Evolutionary conservation across 2,329 filamentous ascomycete species (phyloP), one percentile per base, ranked within the genome.

Genomic region (Colletotrichum sansevieriae): DNA sequence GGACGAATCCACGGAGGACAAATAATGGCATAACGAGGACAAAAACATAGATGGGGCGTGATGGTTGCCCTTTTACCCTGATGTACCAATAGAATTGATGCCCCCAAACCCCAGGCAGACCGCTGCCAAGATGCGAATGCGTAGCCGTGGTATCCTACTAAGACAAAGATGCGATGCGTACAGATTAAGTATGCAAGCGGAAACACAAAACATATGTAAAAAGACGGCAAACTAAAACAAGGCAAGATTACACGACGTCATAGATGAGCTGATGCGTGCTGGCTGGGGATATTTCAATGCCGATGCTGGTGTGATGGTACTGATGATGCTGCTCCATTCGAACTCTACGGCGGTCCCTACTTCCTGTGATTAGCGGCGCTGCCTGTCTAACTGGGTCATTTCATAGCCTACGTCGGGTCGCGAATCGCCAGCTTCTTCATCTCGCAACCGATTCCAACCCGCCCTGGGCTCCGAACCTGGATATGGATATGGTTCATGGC

Each of bases 1-100:
- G 87, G 88, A 90, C 73, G 92, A 95, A 78, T 89, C 89, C 72
- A 80, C 88, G 13, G 90, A 94, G 77, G 90, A 90, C 72, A 88
- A 88, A 78, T 90, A 84, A 73, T 71, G 66, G 66, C 56, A 69
- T 69, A 63, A 70, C 46, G 56, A 65, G 47, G 37, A 51, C 29
- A 49, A 66, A 68, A 67, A 70, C 57, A 70, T 70, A 68, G 64
- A 68, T 54, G n/a, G 57, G 67, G 54, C 64, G 44, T 63, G 63
- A 59, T 58, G 64, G 20, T 58, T 70, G 67, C 63, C 57, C 63
- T 41, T 29, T 46, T 52, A 55, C 39, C 57, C 64, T 68, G 63
- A 70, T 70, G 67, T 70, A 70, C 63, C 67, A 70, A 70, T 70
- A 70, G 64, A 70, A 63, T 43, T 70, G 66, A 69, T 69, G 66